Base-by-base conservation (phyloP, 257 asterid genomes). In the Nicotiana noctiflora region DNA sequence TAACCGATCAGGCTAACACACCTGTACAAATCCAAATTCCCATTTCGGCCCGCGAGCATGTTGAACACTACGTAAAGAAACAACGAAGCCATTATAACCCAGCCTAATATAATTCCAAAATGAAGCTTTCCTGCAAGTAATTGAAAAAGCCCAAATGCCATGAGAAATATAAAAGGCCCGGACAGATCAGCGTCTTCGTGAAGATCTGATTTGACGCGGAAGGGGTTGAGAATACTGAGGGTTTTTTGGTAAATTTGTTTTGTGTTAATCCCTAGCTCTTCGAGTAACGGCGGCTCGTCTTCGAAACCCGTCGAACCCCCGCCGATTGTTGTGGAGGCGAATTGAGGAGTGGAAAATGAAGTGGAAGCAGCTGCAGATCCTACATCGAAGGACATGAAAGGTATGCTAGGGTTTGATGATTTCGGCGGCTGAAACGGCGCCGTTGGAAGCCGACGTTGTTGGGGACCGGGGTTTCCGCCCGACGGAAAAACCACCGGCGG, bases 181-280 rank as follows among this genome's bases (percentile, higher is more conserved):
- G 98, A 94, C 0, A 94, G 88, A 85, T 94, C 98, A 37, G 94
- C 97, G n/a, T 94, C 97, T 77, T 93, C 97, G 80, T 94, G 97
- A 65, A 93, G 91, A 81, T 93, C 90, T 9, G 93, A 84, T 32
- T 90, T 91, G 66, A 91, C 88, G 29, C 92, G 83, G 76, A 91
- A 87, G 1, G 98, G 98, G 62, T 89, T 94, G 72, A 94, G 86
- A 25, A 90, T 90, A 8, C 91, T 85, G n/a, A 88, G 37, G 21
- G 98, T 93, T 60, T 94, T 94, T 44, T 93, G 97, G 83, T 93
- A 94, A 55, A 94, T 94, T 85, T 94, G 97, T 81, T 88, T 90
- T 15, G 97, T 94, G 79, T 93, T 94, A 75, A 94, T 94, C n/a
- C 98, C 98, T 14, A 94, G 93, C 75, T 94, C 98, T 55, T 94